Evolutionary conservation across 805 yeast species (phyloP), one percentile per base, ranked within the genome.

Genomic region (Brettanomyces anomalus): DNA sequence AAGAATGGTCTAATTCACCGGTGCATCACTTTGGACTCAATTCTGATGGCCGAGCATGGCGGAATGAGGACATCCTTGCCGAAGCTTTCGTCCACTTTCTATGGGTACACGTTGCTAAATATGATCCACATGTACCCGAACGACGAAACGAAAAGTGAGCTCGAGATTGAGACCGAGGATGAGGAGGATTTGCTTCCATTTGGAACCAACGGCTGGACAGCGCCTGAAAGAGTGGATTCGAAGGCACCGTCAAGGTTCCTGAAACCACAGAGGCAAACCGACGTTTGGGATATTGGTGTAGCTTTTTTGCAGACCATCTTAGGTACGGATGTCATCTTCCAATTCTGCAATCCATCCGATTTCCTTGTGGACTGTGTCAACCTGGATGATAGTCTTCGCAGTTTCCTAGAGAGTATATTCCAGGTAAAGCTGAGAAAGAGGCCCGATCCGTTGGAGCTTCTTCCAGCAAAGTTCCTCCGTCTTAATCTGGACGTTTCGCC

Each of bases 231-330:
- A 46, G 58, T 53, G 32, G 52, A 53, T 39, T 36, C 51, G 1
- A 53, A 52, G 10, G 55, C 49, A 28, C 34, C 43, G 1, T 38
- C 49, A 1, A 57, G 54, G 14, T 63, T 57, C 40, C 53, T 61
- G 31, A 75, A 71, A 44, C 81, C 84, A 13, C 81, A 81, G 44
- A 67, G 88, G 32, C 85, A 87, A 58, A 80, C 96, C 0, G 98
- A 93, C 65, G 82, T 93, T 8, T 93, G 97, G 97, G 85, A 85
- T 55, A 63, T 88, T 33, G 98, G 97, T 6, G 85, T 85, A 0
- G 59, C 84, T 5, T 81, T 90, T 50, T 70, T 79, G 15, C 78
- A 83, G 48, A 66, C 81, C 57, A 68, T 85, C 4, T 66, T 72
- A 36, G 90, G 95, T 0, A 63, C 68, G 3, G 79, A 76, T 38